Evolutionary conservation across 2,329 filamentous ascomycete genomes (phyloP).

Genomic region (Fonsecaea erecta): DNA sequence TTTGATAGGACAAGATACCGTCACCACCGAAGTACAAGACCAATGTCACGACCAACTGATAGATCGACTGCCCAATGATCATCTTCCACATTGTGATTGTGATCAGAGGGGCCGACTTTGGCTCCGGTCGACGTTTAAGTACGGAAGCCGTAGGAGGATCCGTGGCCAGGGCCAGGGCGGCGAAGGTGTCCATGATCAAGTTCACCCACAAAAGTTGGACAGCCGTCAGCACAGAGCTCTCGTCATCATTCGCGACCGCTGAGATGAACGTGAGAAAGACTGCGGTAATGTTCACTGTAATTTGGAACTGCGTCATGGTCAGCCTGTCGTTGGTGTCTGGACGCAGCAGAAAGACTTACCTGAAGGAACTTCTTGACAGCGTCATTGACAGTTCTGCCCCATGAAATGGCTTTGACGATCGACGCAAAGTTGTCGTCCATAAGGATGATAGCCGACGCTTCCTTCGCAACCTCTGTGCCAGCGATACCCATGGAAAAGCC

Average conservation of each 20-base stretch:
- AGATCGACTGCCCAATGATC: constrained; percentile 48
- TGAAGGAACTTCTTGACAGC: constrained; percentile 75
- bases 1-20: constrained; percentile 59
- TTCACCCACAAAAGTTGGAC: constrained; percentile 71
- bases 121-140: constrained; percentile 55
- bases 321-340: background rate
- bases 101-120: constrained; percentile 49
- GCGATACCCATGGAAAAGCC: constrained; percentile 86
- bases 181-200: constrained; percentile 69
- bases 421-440: constrained; percentile 89
- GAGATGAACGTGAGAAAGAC: constrained; percentile 67
- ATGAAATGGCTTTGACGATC: constrained; percentile 82
- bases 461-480: constrained; percentile 82
- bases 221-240: constrained; percentile 64
- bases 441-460: constrained; percentile 81
- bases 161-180: constrained; percentile 65
- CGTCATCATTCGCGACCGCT: constrained; percentile 60
- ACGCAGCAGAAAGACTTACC: constrained; percentile 30
- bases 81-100: constrained; percentile 51
- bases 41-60: constrained; percentile 45
- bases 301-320: constrained; percentile 48
- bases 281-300: constrained; percentile 70
- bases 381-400: constrained; percentile 78
- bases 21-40: constrained; percentile 62
- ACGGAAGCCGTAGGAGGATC: constrained; percentile 62